Evolutionary conservation across 805 yeast genomes (phyloP).

Genomic region (Cyberlindnera subsufficiens): DNA sequence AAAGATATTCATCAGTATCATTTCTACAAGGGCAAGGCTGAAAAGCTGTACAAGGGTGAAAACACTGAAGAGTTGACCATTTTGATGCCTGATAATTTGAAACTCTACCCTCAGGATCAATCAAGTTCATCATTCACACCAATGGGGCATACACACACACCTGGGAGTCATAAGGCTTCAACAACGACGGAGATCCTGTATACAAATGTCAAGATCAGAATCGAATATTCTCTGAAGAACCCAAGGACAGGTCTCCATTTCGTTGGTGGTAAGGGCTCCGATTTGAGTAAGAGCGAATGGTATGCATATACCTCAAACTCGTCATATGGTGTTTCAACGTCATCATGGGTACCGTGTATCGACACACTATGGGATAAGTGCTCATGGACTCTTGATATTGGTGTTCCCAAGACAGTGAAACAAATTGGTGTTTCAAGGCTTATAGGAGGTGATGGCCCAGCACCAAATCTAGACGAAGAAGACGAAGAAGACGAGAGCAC

Average conservation of each 20-base stretch:
- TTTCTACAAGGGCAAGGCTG: constrained; percentile 45
- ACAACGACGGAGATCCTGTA: constrained; percentile 40
- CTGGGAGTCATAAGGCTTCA: constrained; percentile 26
- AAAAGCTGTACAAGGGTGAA: constrained; percentile 44
- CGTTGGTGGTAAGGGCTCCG: constrained; percentile 51
- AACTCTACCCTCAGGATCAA: constrained; percentile 52
- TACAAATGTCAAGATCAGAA: constrained; percentile 67
- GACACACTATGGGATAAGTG: constrained; percentile 84
- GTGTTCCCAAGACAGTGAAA: constrained; percentile 72
- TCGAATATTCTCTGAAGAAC: constrained; percentile 59
- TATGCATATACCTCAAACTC: constrained; percentile 82
- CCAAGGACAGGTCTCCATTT: constrained; percentile 75
- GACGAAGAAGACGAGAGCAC: constrained; percentile 27
- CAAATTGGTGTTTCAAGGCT: constrained; percentile 47
- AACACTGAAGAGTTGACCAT: constrained; percentile 63
- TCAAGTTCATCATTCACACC: constrained; percentile 32
- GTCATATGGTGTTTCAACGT: constrained; percentile 72
- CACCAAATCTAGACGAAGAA: constrained; percentile 19
- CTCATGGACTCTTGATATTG: constrained; percentile 89
- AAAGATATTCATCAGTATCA: constrained; percentile 48
- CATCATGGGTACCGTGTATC: constrained; percentile 97
- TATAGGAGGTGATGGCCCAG: constrained; percentile 21
- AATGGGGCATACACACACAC: constrained; percentile 30
- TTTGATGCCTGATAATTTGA: constrained; percentile 58
- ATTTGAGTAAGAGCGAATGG: constrained; percentile 45